Base-by-base conservation (phyloP, 805 yeast genomes). In the Ogataea chonburiensis region DNA sequence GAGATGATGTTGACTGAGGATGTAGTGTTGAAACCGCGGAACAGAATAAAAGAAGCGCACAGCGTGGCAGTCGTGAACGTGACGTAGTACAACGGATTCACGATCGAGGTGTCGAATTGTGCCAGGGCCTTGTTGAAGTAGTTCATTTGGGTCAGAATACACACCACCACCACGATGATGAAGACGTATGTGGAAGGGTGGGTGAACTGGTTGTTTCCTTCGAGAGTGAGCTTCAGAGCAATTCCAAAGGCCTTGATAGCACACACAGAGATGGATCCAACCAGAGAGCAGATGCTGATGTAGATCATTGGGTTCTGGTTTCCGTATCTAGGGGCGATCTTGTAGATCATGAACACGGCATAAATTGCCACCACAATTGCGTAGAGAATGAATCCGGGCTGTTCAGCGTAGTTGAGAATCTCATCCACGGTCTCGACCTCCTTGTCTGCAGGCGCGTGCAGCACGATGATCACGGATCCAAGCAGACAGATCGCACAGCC, bases 371-470 rank as follows among this genome's bases (percentile, higher is more conserved):
- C 94, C 9, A 68, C 43, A 13, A 72, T 51, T 28, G 79, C 75
- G 59, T 87, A 87, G 28, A 78, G 59, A 49, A 88, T 57, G 56
- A 87, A 88, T 5, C 79, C 79, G 0, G 95, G 95, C 40, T 77
- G 77, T 43, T 79, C 71, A 7, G 96, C 96, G 54, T 86, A 86
- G 6, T 69, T 67, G 55, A 87, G 67, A 43, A 88, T 86, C 63
- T 87, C 96, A 58, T 87, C 95, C 26, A 87, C 93, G 0, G 96
- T 87, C 45, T 75, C 70, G 40, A 87, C 79, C 46, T 87, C 95
- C 61, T 83, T 85, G 61, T 87, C 96, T n/a, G 88, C 86, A 17
- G 96, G 96, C 18, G 96, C 96, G 56, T 87, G 96, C 41, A 87
- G 66, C 15, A 87, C 88, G 42, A 87, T 88, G 40, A 87, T 83